Conservation (phyloP, 306 rosid genomes). For the Ochetophila trinervis region DNA sequence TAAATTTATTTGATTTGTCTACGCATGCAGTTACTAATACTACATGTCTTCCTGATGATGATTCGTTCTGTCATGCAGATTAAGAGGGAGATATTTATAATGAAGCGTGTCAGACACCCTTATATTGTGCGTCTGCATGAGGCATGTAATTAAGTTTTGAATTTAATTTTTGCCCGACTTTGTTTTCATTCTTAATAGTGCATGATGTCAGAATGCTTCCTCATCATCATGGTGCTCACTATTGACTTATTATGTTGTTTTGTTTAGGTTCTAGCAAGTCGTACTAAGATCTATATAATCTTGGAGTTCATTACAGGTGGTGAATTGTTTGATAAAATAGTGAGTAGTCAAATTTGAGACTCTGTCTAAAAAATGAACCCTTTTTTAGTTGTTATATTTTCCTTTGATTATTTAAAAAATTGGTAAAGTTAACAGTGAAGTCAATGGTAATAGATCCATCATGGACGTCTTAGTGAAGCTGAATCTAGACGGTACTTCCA, state of each 20-base stretch:
- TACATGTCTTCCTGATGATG: not conserved
- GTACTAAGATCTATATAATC: constrained; percentile 83
- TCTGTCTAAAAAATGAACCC: constrained; percentile 4
- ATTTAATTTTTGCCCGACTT: no score
- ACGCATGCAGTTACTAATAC: not conserved
- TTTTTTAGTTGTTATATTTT: constrained; percentile 3
- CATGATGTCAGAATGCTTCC: constrained; percentile 11
- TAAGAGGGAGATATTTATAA: constrained; percentile 83
- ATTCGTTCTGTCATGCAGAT: constrained; percentile 45
- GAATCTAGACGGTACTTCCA: constrained; percentile 79
- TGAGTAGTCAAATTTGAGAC: constrained; percentile 42
- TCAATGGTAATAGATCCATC: constrained; percentile 52
- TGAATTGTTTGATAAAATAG: constrained; percentile 90
- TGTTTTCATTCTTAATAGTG: constrained; percentile 4
- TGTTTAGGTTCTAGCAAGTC: constrained; percentile 79
- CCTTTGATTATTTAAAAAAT: constrained; percentile 6
- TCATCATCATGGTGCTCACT: constrained; percentile 2
- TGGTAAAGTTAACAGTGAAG: constrained; percentile 20
- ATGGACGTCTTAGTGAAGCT: constrained; percentile 75
- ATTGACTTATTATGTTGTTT: constrained; percentile 23
- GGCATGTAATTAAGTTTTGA: constrained; percentile 35
- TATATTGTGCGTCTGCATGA: constrained; percentile 76
- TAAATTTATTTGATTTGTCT: not conserved
- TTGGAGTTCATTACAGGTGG: constrained; percentile 95
- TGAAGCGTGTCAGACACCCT: constrained; percentile 95